Base-by-base conservation (phyloP, 345 rosid genomes). In the Conringia planisiliqua region DNA sequence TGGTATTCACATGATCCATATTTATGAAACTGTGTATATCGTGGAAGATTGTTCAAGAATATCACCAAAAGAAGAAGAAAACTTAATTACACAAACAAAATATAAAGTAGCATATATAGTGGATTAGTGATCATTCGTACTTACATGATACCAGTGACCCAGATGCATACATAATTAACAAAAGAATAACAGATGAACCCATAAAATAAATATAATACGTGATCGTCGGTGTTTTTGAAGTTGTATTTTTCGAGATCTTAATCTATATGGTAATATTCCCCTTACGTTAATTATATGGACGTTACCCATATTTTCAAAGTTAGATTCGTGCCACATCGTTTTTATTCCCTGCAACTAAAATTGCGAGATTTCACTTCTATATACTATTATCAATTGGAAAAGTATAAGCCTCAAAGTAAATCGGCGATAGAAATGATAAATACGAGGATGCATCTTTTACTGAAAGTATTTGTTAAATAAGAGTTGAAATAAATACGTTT, bases 1-100 rank as follows among this genome's bases (percentile, higher is more conserved):
- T 62, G 16, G 55, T 62, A 13, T 16, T 72, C 69, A 72, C 70
- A 72, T 73, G 77, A 54, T 42, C 38, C 16, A 2, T 43, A 0
- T 51, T 11, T 52, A 36, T 33, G 20, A 24, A 62, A 11, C 29
- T 20, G 59, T 65, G 12, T n/a, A 16, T 47, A 50, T 62, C 62
- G 39, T 38, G 3, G 39, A 22, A 14, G 7, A 13, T 33, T 42
- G 24, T 46, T 63, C 38, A 12, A 63, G 3, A 50, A 62, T 51
- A 52, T 62, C 24, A 22, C 24, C 24, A 22, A 5, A 7, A 26
- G 17, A 52, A 52, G 12, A 52, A 27, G 7, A 14, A 54, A 54
- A 26, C 1, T 42, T 44, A 8, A 27, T 26, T 44, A 44, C 54
- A 32, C 33, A 35, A 55, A 14, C 4, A 29, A 55, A 55, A 27